phyloP scores from a whole-genome alignment of 2,329 filamentous ascomycete species.

The Fusarium denticulatum region DNA sequence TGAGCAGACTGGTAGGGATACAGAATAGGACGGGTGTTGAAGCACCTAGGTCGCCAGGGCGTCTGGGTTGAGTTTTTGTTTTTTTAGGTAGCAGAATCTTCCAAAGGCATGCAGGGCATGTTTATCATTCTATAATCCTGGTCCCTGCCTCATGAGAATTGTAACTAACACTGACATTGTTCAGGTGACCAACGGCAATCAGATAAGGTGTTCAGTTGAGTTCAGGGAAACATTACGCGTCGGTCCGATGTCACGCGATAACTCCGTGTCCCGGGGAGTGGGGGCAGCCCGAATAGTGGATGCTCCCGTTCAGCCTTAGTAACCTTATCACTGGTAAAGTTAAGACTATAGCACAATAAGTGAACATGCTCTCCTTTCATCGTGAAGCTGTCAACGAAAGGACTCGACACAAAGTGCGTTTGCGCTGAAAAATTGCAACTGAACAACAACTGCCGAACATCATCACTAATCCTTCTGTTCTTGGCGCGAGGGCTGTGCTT shows the following conservation, averaged over 20 bases:
- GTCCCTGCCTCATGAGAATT: neutral
- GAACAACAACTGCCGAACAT: neutral
- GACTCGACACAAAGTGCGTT: neutral
- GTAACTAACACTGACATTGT: too few species aligned
- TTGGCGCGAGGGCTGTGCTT: neutral
- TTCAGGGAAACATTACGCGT: neutral
- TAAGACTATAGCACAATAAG: neutral
- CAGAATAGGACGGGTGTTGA: neutral
- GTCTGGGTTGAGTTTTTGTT: neutral
- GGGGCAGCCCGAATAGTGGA: neutral
- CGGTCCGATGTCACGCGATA: neutral
- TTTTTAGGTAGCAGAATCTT: neutral
- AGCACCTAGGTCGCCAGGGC: rapidly evolving
- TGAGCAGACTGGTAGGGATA: neutral
- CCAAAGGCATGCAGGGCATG: neutral
- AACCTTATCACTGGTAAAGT: neutral
- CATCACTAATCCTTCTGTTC: neutral
- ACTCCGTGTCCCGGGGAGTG: neutral
- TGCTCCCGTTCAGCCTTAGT: neutral
- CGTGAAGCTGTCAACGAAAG: neutral
- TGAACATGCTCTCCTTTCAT: neutral
- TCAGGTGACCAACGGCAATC: neutral
- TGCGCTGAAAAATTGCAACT: neutral
- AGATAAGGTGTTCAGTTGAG: neutral
- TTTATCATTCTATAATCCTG: neutral